These are phyloP conservation scores for Stylosanthes scabra DNA, from an alignment of 331 rosid species.

Conservation along the genomic window DNA sequence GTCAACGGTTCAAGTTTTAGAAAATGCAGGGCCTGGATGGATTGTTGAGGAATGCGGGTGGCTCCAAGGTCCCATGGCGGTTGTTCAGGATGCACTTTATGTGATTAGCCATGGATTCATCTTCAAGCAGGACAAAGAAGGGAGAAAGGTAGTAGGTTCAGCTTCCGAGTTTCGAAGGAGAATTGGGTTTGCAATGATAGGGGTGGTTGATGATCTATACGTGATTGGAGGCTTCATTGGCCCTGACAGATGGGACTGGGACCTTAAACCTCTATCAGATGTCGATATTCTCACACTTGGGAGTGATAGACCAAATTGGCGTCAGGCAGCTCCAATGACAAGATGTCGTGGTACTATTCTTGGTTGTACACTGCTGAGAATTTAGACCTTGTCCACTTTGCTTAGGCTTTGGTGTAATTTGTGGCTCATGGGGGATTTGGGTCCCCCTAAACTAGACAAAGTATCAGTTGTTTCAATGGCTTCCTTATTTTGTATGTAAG, in stretches of 20 bases:
- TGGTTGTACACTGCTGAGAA: slow-evolving; percentile 88
- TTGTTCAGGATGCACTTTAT: slow-evolving; percentile 71
- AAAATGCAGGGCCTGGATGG: slow-evolving; percentile 72
- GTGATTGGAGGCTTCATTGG: slow-evolving; percentile 91
- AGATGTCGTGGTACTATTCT: slow-evolving; percentile 86
- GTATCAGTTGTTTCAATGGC: slow-evolving; percentile 46
- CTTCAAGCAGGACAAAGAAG: slow-evolving; percentile 67
- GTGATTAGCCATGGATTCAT: slow-evolving; percentile 84
- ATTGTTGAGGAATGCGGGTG: slow-evolving; percentile 77
- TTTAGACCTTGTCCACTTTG: slow-evolving; percentile 54
- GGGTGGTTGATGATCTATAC: slow-evolving; percentile 74
- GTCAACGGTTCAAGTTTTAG: slow-evolving; percentile 86
- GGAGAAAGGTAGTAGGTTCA: slow-evolving; percentile 57
- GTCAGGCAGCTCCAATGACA: slow-evolving; percentile 82
- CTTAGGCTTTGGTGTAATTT: slow-evolving; percentile 43
- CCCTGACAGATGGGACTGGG: slow-evolving; percentile 83
- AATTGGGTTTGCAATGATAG: slow-evolving; percentile 88
- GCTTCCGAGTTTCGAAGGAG: slow-evolving; percentile 85
- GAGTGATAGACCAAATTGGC: slow-evolving; percentile 89
- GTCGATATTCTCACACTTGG: slow-evolving; percentile 81
- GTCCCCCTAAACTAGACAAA: slow-evolving; percentile 46
- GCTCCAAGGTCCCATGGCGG: slow-evolving; percentile 95
- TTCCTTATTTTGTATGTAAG: slow-evolving; percentile 50
- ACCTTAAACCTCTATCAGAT: slow-evolving; percentile 71
- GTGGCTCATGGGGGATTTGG: slow-evolving; percentile 42